phyloP scores from a whole-genome alignment of 371 early-diverging fungal genomes.

The Zychaea mexicana region DNA sequence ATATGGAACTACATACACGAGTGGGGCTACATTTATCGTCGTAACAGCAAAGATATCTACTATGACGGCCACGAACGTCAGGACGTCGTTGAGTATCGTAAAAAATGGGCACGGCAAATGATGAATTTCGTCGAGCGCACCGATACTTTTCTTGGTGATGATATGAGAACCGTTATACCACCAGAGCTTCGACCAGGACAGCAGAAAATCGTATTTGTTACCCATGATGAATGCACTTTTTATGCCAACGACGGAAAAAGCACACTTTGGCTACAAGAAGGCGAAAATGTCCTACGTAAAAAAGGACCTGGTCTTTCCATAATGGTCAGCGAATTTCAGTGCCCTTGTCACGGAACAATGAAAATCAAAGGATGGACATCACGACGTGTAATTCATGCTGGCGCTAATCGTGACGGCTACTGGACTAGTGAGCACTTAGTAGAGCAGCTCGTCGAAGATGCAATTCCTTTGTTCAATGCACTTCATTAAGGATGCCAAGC shows the following conservation, averaged over 20 bases:
- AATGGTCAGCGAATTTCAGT: slow-evolving; percentile 18
- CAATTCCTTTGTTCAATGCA: slow-evolving; percentile 8
- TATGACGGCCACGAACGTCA: slow-evolving; percentile 11
- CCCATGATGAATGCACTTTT: slow-evolving; percentile 16
- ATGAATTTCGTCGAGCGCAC: slow-evolving; percentile 3
- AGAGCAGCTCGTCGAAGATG: slow-evolving; percentile 13
- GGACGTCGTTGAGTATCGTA: slow-evolving; percentile 10
- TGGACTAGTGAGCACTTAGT: slow-evolving; percentile 10
- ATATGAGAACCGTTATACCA: background rate
- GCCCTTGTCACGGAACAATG: slow-evolving; percentile 17
- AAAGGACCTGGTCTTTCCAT: slow-evolving; percentile 11
- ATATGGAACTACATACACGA: slow-evolving; percentile 3
- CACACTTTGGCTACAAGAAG: slow-evolving; percentile 1
- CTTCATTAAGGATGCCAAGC: slow-evolving; percentile 9
- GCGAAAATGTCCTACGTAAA: background rate
- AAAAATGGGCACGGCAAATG: slow-evolving; percentile 4
- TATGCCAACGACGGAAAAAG: slow-evolving; percentile 13
- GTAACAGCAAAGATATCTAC: slow-evolving; percentile 6
- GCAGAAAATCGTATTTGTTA: slow-evolving; percentile 10
- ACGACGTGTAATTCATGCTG: background rate
- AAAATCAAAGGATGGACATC: background rate
- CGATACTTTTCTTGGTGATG: background rate
- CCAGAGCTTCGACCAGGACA: background rate
- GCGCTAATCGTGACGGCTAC: slow-evolving; percentile 1
- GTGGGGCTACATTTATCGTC: slow-evolving; percentile 15